These are phyloP conservation scores for Sporisorium graminicola DNA, from an alignment of 1,284 basidiomycete species.

Conservation along the genomic window DNA sequence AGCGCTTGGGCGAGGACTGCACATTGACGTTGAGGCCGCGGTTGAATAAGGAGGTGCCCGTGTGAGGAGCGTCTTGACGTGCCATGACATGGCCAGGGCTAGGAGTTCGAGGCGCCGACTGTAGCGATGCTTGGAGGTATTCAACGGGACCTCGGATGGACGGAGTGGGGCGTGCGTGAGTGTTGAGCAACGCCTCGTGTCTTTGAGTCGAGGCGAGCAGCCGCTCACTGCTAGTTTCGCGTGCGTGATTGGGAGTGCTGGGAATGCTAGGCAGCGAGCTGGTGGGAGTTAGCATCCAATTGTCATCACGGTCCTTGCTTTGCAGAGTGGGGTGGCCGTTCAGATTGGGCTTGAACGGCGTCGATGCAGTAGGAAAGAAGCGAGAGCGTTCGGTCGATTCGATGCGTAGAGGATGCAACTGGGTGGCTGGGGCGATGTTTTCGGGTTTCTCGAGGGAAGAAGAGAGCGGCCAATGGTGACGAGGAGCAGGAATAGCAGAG, in stretches of 20 bases:
- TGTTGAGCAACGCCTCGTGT: neutral
- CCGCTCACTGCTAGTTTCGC: constrained; percentile 32
- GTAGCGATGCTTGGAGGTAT: constrained; percentile 28
- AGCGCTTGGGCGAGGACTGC: constrained; percentile 45
- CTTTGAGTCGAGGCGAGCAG: constrained; percentile 1
- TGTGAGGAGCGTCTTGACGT: constrained; percentile 15
- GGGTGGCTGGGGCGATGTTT: constrained; percentile 26
- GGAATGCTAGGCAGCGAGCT: constrained; percentile 60
- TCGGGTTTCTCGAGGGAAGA: constrained; percentile 35
- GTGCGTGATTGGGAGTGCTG: constrained; percentile 40
- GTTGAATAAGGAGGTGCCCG: constrained; percentile 32
- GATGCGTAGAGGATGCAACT: constrained; percentile 38
- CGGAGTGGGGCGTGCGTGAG: constrained; percentile 6
- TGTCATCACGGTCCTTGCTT: constrained; percentile 31
- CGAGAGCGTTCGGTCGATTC: constrained; percentile 29
- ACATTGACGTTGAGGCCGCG: constrained; percentile 29
- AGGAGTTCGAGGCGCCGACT: constrained; percentile 27
- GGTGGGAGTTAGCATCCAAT: constrained; percentile 59
- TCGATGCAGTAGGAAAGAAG: constrained; percentile 31
- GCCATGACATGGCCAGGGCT: constrained; percentile 24
- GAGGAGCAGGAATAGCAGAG: constrained; percentile 7
- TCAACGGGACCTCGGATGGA: constrained; percentile 35
- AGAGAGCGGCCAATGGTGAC: constrained; percentile 41
- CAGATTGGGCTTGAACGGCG: constrained; percentile 14
- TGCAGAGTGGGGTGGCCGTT: constrained; percentile 1